phyloP scores from a whole-genome alignment of 768 basidiomycete genomes.

The Tricholoma terreum region DNA sequence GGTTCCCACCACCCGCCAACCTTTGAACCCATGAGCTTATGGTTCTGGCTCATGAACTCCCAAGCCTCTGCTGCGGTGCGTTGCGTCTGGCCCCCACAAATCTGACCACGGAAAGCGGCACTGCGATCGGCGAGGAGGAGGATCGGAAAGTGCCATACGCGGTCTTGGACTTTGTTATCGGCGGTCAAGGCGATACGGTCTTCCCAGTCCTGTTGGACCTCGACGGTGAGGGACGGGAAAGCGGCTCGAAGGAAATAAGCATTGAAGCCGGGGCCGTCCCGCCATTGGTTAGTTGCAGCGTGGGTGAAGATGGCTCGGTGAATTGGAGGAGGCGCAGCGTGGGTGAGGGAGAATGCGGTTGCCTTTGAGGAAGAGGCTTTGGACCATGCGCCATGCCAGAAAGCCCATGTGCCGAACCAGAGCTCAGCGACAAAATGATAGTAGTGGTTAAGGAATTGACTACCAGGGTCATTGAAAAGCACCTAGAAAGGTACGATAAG shows the following conservation, averaged over 20 bases:
- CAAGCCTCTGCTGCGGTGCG: slow-evolving; percentile 71
- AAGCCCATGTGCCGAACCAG: slow-evolving; percentile 69
- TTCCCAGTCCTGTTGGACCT: slow-evolving; percentile 66
- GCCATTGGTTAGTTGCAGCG: slow-evolving; percentile 56
- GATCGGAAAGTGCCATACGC: slow-evolving; percentile 70
- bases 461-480: slow-evolving; percentile 60
- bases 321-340: slow-evolving; percentile 46
- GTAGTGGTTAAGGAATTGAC: slow-evolving; percentile 80
- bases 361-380: slow-evolving; percentile 16
- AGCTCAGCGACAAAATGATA: slow-evolving; percentile 88
- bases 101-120: slow-evolving; percentile 65
- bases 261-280: slow-evolving; percentile 78
- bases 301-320: slow-evolving; percentile 73
- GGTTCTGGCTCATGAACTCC: slow-evolving; percentile 41
- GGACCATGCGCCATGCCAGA: slow-evolving; percentile 60
- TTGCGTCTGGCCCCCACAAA: slow-evolving; percentile 64
- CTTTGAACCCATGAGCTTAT: slow-evolving; percentile 34
- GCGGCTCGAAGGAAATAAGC: slow-evolving; percentile 70
- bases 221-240: slow-evolving; percentile 69
- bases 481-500: slow-evolving; percentile 30
- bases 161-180: slow-evolving; percentile 31
- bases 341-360: slow-evolving; percentile 8
- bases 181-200: slow-evolving; percentile 48
- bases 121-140: slow-evolving; percentile 72
- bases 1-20: slow-evolving; percentile 78